Evolutionary conservation across 2,329 filamentous ascomycete genomes (phyloP).

Genomic region (Alternaria rosae): DNA sequence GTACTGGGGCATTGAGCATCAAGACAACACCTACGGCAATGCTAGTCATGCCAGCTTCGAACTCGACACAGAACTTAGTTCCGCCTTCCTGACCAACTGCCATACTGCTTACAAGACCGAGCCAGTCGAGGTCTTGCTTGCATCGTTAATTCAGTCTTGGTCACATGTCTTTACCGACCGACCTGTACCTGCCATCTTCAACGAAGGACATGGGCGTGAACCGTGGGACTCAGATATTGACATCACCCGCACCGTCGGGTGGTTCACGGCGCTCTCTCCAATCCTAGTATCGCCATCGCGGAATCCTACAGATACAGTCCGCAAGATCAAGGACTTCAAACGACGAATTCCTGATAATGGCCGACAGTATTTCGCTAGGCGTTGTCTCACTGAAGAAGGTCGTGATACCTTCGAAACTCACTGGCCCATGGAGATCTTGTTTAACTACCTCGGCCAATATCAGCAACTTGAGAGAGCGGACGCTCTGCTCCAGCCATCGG

Average conservation of each 20-base stretch:
- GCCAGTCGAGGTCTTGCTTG: slow-evolving; percentile 63
- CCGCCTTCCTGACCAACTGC: slow-evolving; percentile 37
- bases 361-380: slow-evolving; percentile 57
- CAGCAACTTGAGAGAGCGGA: slow-evolving; percentile 57
- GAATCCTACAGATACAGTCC: slow-evolving; percentile 58
- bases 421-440: slow-evolving; percentile 64
- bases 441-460: slow-evolving; percentile 63
- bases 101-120: slow-evolving; percentile 61
- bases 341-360: slow-evolving; percentile 41
- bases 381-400: slow-evolving; percentile 41
- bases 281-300: slow-evolving; percentile 44
- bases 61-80: slow-evolving; percentile 33
- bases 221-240: slow-evolving; percentile 57
- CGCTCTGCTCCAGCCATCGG: slow-evolving; percentile 53
- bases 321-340: slow-evolving; percentile 63
- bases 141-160: slow-evolving; percentile 65
- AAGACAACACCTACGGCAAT: slow-evolving; percentile 50
- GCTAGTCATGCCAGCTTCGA: slow-evolving; percentile 43
- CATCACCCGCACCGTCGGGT: slow-evolving; percentile 65
- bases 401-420: slow-evolving; percentile 44
- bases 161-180: slow-evolving; percentile 63
- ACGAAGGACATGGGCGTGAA: slow-evolving; percentile 49
- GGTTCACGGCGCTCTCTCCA: slow-evolving; percentile 64
- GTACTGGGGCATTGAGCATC: slow-evolving; percentile 51
- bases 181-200: slow-evolving; percentile 59